Percentiles rank a stretch among this genome's conserved stretches.
These are phyloP conservation scores for Prunus salicina DNA, from an alignment of 306 rosid species.

Conservation along the genomic window DNA sequence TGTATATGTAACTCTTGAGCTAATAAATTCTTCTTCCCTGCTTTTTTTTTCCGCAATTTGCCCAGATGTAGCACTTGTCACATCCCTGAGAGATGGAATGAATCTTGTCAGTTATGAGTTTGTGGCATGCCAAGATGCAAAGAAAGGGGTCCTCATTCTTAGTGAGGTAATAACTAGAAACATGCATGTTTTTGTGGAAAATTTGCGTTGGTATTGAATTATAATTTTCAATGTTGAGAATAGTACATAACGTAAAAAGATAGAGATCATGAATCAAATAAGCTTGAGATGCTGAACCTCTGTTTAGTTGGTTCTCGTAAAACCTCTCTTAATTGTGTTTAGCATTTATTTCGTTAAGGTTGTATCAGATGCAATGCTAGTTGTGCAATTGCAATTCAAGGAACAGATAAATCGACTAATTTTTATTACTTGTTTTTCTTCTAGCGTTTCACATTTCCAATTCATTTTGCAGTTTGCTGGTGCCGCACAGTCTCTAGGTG, in stretches of 20 bases:
- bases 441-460: slow-evolving; percentile 15
- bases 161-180: slow-evolving; percentile 61
- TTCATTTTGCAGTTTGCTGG: slow-evolving; percentile 83
- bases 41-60: slow-evolving; percentile 5
- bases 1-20: background rate
- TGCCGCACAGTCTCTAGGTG: slow-evolving; percentile 98
- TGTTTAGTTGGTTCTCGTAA: background rate
- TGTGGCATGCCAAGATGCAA: slow-evolving; percentile 86
- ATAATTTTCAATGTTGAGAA: background rate
- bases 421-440: background rate
- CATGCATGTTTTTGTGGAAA: background rate
- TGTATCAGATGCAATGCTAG: too few species aligned
- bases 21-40: slow-evolving; percentile 11
- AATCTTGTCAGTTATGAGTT: slow-evolving; percentile 89
- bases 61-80: slow-evolving; percentile 79
- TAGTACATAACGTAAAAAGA: background rate
- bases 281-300: background rate
- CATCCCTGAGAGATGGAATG: slow-evolving; percentile 90
- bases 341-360: too few species aligned
- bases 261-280: background rate
- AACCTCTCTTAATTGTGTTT: background rate
- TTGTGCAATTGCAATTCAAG: background rate
- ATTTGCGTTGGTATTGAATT: background rate
- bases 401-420: background rate
- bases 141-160: slow-evolving; percentile 83